Evolutionary conservation across 139 green algal genomes (phyloP), one percentile per base, ranked within the genome.

Genomic region (Picochlorum sp.): DNA sequence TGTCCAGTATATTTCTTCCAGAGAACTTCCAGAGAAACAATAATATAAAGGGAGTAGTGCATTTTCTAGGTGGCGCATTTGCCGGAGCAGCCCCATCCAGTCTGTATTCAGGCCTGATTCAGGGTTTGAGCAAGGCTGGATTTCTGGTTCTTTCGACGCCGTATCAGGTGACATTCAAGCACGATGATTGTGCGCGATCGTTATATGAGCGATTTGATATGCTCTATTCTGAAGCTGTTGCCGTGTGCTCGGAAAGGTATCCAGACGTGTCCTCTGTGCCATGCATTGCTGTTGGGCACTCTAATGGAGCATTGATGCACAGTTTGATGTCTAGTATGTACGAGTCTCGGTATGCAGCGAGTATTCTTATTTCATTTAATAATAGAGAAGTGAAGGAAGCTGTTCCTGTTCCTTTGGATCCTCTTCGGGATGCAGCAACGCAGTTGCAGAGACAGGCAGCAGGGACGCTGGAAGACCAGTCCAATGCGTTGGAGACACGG

Each of bases 61-160:
- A 96, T 68, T 96, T 97, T 75, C 60, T 94, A 20, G 91, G 91
- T 2, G 91, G 83, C 10, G 88, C 88, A 11, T 96, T 96, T 72
- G 86, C 92, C 21, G 91, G 89, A 3, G 88, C 89, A 8, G 85
- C 88, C 3, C 90, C 90, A 20, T 83, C 91, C 70, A 62, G 89
- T 18, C 73, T 77, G 1, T 89, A 88, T 69, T 56, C 81, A 8
- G 61, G 83, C 3, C 83, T 95, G 44, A 69, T 94, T 34, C 84
- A 92, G 59, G 56, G 45, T 45, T 74, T 96, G 18, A 76, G 82
- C 10, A 73, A 81, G 14, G 68, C 82, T 0, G 75, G 82, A 4
- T 75, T 68, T 57, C 41, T 57, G 1, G 28, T 31, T 1, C 41
- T 96, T 1, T 71, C 95, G 3, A 86, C 90, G 5, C 88, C 88